These are phyloP conservation scores for Globisporangium middletonii DNA, from an alignment of 352 stramenopile species.

Conservation along the genomic window DNA sequence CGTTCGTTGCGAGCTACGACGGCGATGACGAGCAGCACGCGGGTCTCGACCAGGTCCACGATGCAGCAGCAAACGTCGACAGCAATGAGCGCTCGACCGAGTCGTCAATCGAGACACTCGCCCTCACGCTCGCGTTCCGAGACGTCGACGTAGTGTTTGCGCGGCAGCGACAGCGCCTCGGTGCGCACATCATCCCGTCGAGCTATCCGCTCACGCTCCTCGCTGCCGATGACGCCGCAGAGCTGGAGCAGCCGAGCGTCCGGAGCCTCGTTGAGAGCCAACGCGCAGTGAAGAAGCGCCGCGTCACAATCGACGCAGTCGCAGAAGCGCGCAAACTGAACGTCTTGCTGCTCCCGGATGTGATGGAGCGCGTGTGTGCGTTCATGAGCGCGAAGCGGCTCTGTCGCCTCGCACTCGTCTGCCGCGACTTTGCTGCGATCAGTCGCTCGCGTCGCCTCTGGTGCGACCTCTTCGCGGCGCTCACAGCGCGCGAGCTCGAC, in stretches of 20 bases:
- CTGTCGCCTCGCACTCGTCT: slow-evolving; percentile 50
- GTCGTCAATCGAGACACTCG: not conserved
- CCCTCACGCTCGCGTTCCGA: slow-evolving; percentile 3
- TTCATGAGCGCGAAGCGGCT: slow-evolving; percentile 72
- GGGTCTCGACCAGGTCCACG: not conserved
- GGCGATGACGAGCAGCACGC: slow-evolving; percentile 11
- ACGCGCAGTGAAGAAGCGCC: slow-evolving; percentile 6
- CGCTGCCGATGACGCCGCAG: not conserved
- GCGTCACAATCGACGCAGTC: slow-evolving; percentile 17
- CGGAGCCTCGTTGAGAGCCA: no score
- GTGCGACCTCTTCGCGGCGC: slow-evolving; percentile 28
- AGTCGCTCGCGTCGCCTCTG: slow-evolving; percentile 30
- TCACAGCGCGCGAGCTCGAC: slow-evolving; percentile 12
- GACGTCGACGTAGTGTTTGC: slow-evolving; percentile 12
- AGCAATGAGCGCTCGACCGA: not conserved
- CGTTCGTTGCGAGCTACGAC: slow-evolving; percentile 27
- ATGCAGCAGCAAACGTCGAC: not conserved
- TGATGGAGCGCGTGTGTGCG: slow-evolving; percentile 64
- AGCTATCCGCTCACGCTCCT: not conserved
- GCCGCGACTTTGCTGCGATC: slow-evolving; percentile 32
- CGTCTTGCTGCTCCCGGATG: slow-evolving; percentile 47
- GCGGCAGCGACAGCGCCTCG: slow-evolving; percentile 22
- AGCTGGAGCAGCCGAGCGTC: not conserved
- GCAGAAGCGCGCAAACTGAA: slow-evolving; percentile 40
- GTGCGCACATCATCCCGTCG: slow-evolving; percentile 17